Base-by-base conservation (phyloP, 306 rosid species). In the Cicer arietinum region DNA sequence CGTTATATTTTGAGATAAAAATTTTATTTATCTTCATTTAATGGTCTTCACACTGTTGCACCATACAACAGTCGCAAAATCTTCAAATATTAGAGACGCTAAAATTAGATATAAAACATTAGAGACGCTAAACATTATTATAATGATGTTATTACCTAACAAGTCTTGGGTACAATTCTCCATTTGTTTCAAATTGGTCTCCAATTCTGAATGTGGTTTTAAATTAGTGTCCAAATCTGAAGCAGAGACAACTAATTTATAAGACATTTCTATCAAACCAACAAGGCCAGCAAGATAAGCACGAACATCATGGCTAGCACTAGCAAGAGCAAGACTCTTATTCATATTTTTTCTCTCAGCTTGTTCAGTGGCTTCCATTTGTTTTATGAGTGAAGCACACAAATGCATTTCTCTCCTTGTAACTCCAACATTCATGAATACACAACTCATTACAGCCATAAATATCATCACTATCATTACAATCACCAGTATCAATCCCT, bases 301-400 rank as follows among this genome's bases (percentile, higher is more conserved):
- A 0, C 96, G 90, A 84, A 94, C 77, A 75, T 91, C 98, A 71
- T 91, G 97, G 85, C 91, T 91, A 7, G 92, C 94, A 37, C 53
- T 79, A 1, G 91, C 86, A 64, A 90, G 87, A 25, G 96, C 97
- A 1, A 46, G 67, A n/a, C 88, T 94, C 79, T 90, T 91, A 22
- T 91, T 90, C 85, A 81, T 83, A 59, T 88, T 88, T 73, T 87
- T 91, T 44, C 87, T 79, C 87, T 89, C 96, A 3, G 98, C 97
- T 71, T 88, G 92, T 66, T 86, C 84, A 0, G 92, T 93, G 20
- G 91, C 87, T 78, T 90, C 92, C 87, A 73, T 82, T 59, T 93
- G 94, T 75, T 86, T 86, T 52, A 90, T 87, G 37, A 89, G 89
- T 13, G 88, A 78, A 1, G 89, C 82, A 50, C 90, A 77, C 76